Conservation (phyloP, 306 rosid species). For the Vigna unguiculata region DNA sequence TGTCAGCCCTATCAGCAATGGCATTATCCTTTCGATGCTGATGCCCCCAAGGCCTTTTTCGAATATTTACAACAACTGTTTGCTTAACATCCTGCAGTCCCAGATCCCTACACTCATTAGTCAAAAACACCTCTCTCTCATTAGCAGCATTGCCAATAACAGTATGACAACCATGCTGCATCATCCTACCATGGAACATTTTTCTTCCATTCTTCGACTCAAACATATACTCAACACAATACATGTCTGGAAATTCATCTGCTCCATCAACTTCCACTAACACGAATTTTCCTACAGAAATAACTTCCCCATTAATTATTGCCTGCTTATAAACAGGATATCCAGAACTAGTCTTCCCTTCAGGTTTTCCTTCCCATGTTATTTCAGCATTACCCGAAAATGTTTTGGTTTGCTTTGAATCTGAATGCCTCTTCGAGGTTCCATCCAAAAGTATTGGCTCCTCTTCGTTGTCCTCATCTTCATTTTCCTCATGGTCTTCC, state of each 20-base stretch:
- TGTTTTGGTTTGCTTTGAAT: constrained; percentile 52
- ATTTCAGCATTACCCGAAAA: constrained; percentile 53
- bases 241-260: constrained; percentile 63
- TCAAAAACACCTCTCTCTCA: constrained; percentile 87
- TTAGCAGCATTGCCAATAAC: constrained; percentile 92
- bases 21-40: constrained; percentile 75
- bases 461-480: constrained; percentile 70
- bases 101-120: constrained; percentile 72
- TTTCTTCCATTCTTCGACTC: constrained; percentile 70
- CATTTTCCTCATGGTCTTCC: constrained; percentile 82
- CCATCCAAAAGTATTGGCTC: constrained; percentile 51
- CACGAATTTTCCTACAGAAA: constrained; percentile 76
- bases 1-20: constrained; percentile 59
- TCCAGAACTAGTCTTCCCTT: constrained; percentile 69
- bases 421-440: constrained; percentile 52
- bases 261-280: constrained; percentile 66
- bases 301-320: constrained; percentile 62
- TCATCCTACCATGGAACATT: constrained; percentile 85
- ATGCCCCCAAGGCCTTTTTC: constrained; percentile 76
- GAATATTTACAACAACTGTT: constrained; percentile 55
- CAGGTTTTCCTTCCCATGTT: constrained; percentile 68
- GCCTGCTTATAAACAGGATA: constrained; percentile 62
- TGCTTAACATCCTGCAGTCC: constrained; percentile 63
- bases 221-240: constrained; percentile 83
- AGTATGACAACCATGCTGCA: constrained; percentile 79